Base-by-base conservation (phyloP, 768 basidiomycete genomes). In the Rhizopogon salebrosus region DNA sequence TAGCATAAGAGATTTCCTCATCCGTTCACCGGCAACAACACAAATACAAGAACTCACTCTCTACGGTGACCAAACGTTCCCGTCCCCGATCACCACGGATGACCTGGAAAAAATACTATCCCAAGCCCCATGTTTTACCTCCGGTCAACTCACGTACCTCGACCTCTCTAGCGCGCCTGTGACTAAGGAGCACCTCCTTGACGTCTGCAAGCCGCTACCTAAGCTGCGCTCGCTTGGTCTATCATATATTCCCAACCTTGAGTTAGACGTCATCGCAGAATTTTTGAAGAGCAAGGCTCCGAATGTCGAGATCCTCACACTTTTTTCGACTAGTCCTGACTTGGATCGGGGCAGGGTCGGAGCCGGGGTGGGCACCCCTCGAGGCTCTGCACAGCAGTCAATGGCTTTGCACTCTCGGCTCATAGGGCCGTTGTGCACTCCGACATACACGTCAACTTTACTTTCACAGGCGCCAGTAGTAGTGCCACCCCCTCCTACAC, bases 111-210 rank as follows among this genome's bases (percentile, higher is more conserved):
- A 82, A 22, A 82, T 98, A 40, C 66, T 98, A 41, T 72, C 78
- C 6, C 66, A 68, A 16, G 93, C 93, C 0, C 93, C 93, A 1
- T 92, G 89, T 62, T 89, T 99, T 72, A 67, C 72, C 10, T 80
- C 75, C 45, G 89, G 90, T 8, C 68, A 83, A 54, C 74, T 99
- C 37, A 78, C 84, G 10, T 97, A 95, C 68, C 80, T 99, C 57
- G 95, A 99, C 67, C 69, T 99, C 27, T 97, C 95, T 13, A 91
- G 88, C 56, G 74, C 88, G 5, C 87, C 88, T 0, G 59, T 98
- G 49, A 87, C 85, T 5, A 67, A 72, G 41, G 73, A 78, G 7
- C 69, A 86, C 6, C 68, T 86, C 6, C 57, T 62, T 14, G 72
- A 75, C 9, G 64, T 71, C 1, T 83, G 83, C 63, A 76, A 77